Evolutionary conservation across 176 grass and related monocot genomes (phyloP).

Genomic region (Panicum miliaceum): DNA sequence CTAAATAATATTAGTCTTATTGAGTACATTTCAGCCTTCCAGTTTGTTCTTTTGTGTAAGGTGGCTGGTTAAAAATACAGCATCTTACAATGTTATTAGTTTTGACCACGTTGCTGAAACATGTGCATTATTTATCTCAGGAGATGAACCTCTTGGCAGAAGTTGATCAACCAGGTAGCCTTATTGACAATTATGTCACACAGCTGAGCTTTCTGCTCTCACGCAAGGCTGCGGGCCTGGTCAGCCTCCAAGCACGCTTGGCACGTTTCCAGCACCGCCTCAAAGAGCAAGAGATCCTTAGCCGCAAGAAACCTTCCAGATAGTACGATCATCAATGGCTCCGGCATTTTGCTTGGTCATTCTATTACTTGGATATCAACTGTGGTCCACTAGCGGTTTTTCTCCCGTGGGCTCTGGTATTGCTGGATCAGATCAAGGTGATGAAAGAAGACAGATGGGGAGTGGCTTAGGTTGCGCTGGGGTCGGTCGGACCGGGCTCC

Average conservation of each 20-base stretch:
- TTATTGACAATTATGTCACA: constrained; percentile 92
- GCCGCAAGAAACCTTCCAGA: constrained; percentile 80
- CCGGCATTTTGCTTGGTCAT: not conserved
- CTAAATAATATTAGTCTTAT: not conserved
- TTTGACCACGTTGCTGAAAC: constrained; percentile 24
- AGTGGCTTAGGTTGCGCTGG: not conserved
- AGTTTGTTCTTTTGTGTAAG: constrained; percentile 2
- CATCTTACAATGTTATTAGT: not conserved
- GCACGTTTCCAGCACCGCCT: constrained; percentile 91
- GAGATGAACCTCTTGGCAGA: constrained; percentile 99
- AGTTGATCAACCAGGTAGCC: constrained; percentile 93
- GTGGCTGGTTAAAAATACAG: not conserved
- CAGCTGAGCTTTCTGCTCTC: constrained; percentile 93
- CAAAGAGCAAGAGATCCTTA: constrained; percentile 96
- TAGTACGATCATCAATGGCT: constrained; percentile 18
- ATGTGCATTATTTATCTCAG: constrained; percentile 45
- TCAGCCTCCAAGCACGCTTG: constrained; percentile 89
- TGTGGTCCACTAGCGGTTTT: not conserved
- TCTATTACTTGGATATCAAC: constrained; percentile 2
- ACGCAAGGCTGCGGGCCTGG: constrained; percentile 86
- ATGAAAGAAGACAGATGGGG: constrained; percentile 11
- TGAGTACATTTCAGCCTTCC: not conserved
- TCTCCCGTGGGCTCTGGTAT: not conserved
- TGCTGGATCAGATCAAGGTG: constrained; percentile 25
- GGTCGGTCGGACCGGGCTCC: not conserved